phyloP scores from a whole-genome alignment of 1,284 basidiomycete genomes.

The Ceratobasidium sp. region DNA sequence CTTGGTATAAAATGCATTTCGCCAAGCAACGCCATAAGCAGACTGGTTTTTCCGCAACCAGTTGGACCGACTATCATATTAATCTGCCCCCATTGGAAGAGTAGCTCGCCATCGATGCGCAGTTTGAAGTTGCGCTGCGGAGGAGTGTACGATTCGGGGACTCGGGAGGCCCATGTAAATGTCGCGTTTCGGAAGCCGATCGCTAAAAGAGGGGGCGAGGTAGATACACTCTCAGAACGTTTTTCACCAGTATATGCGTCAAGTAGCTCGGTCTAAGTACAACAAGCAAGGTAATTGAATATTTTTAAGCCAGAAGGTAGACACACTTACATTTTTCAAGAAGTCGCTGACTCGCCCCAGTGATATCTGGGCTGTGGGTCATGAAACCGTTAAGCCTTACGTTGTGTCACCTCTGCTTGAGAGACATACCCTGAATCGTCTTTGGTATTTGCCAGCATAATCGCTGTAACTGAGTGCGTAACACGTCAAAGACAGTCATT shows the following conservation, averaged over 20 bases:
- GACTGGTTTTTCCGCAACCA: conserved; percentile 62
- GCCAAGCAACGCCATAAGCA: conserved; percentile 66
- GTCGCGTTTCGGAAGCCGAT: conserved; percentile 63
- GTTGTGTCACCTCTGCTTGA: no score
- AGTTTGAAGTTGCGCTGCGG: conserved; percentile 60
- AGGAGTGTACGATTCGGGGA: conserved; percentile 43
- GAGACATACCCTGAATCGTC: conserved; percentile 48
- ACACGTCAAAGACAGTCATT: conserved; percentile 47
- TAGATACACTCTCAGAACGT: conserved; percentile 53
- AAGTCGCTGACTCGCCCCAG: conserved; percentile 49
- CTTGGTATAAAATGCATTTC: conserved; percentile 65
- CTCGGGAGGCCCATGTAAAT: conserved; percentile 62
- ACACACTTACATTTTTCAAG: conserved; percentile 37
- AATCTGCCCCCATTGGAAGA: conserved; percentile 68
- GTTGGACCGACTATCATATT: conserved; percentile 74
- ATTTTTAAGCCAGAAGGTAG: neutral
- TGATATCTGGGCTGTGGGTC: neutral
- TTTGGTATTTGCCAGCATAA: conserved; percentile 46
- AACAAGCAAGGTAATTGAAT: neutral
- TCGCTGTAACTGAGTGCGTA: conserved; percentile 30
- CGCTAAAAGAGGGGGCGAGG: conserved; percentile 51
- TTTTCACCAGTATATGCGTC: conserved; percentile 61
- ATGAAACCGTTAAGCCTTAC: no score
- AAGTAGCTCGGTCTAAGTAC: conserved; percentile 66
- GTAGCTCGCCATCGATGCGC: conserved; percentile 63